Conservation (phyloP, 139 green algal species). For the Ettlia oleoabundans region DNA sequence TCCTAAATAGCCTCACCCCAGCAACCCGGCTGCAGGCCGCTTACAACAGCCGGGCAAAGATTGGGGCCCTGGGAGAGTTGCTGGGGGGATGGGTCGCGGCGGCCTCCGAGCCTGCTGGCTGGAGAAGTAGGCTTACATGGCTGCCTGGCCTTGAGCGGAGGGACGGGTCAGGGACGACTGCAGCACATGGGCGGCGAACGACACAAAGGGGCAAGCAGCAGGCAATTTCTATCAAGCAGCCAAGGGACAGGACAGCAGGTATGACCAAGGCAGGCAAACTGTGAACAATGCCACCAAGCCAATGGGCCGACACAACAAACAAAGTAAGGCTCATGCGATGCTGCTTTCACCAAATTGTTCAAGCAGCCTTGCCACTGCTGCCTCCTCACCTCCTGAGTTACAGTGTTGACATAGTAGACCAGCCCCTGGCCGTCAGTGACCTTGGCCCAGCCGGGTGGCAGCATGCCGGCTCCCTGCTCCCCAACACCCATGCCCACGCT, state of each 20-base stretch:
- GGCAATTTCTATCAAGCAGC: background rate
- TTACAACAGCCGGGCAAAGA: too few species aligned
- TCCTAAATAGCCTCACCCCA: background rate
- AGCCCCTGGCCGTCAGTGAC: constrained; percentile 22
- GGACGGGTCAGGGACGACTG: constrained; percentile 31
- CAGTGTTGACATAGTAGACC: constrained; percentile 38
- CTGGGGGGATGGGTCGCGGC: background rate
- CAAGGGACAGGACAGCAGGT: too few species aligned
- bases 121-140: constrained; percentile 20
- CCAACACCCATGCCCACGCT: too few species aligned
- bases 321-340: background rate
- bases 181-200: background rate
- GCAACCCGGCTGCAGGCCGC: too few species aligned
- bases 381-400: constrained; percentile 15
- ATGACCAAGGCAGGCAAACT: too few species aligned
- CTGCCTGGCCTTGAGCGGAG: constrained; percentile 21
- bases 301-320: too few species aligned
- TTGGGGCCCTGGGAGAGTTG: too few species aligned
- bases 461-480: constrained; percentile 11
- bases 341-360: background rate
- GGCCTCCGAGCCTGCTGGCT: background rate
- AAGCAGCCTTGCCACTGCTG: background rate
- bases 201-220: too few species aligned
- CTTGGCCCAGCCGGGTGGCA: constrained; percentile 36
- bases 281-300: background rate